Conservation (phyloP, 2,329 filamentous ascomycete species). For the Delphinella strobiligena region DNA sequence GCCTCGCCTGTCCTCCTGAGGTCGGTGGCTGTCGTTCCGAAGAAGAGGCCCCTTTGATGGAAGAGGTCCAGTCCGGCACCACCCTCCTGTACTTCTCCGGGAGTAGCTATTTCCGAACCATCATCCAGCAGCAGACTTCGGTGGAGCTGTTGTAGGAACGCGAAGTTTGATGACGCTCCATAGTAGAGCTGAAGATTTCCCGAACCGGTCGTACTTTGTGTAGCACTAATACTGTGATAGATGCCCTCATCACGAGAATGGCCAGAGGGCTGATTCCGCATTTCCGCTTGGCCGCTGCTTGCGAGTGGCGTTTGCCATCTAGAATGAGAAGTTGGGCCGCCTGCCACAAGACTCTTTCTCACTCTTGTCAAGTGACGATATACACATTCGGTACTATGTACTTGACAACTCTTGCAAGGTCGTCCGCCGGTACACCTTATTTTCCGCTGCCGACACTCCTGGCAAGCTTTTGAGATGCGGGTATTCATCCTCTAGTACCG, state of each 20-base stretch:
- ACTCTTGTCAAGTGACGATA: constrained; percentile 5
- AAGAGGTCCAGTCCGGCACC: constrained; percentile 19
- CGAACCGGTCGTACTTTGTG: neutral
- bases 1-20: neutral
- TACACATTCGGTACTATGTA: constrained; percentile 2
- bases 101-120: neutral
- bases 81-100: constrained; percentile 13
- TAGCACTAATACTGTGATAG: constrained; percentile 8
- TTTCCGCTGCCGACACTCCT: constrained; percentile 8
- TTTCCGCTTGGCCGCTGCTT: neutral
- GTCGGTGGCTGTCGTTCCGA: constrained; percentile 15
- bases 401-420: constrained; percentile 5
- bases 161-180: constrained; percentile 19
- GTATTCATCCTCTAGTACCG: too few relatives aligned
- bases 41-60: constrained; percentile 21
- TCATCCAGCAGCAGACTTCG: constrained; percentile 13
- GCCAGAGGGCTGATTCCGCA: neutral
- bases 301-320: neutral
- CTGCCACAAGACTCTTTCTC: neutral
- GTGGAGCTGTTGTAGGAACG: constrained; percentile 21
- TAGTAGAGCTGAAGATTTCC: constrained; percentile 16
- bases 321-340: neutral
- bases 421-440: constrained; percentile 7
- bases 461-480: constrained; percentile 3
- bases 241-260: constrained; percentile 2